These are phyloP conservation scores for Ophiorrhiza pumila DNA, from an alignment of 257 asterid genomes.

Conservation along the genomic window DNA sequence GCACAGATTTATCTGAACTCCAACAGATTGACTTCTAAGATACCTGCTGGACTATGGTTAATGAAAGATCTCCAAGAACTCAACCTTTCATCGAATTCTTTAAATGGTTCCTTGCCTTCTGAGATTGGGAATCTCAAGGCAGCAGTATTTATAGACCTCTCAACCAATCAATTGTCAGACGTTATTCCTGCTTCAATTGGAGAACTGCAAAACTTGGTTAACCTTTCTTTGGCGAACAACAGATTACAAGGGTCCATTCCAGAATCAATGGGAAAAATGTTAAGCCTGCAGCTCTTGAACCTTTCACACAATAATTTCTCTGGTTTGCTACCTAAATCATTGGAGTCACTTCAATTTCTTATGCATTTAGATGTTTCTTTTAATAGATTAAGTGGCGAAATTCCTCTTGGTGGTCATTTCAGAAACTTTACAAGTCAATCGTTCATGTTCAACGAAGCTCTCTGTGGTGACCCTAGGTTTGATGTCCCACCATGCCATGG, in stretches of 20 bases:
- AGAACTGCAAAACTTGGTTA: not conserved
- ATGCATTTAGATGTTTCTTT: slow-evolving; percentile 17
- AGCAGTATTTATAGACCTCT: not conserved
- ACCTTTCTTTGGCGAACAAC: slow-evolving; percentile 25
- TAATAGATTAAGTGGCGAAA: slow-evolving; percentile 26
- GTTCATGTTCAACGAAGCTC: slow-evolving; percentile 20
- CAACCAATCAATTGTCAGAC: slow-evolving; percentile 4
- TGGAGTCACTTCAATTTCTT: slow-evolving; percentile 16
- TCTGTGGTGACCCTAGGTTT: slow-evolving; percentile 21
- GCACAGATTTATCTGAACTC: slow-evolving; percentile 2
- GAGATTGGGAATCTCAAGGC: slow-evolving; percentile 4
- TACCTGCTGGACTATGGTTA: slow-evolving; percentile 12
- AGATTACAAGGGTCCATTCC: slow-evolving; percentile 28
- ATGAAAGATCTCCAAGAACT: not conserved
- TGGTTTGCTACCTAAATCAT: slow-evolving; percentile 25
- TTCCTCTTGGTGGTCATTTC: slow-evolving; percentile 29
- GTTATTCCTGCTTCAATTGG: slow-evolving; percentile 24
- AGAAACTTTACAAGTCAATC: slow-evolving; percentile 16
- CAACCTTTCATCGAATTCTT: not conserved
- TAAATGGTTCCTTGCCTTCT: not conserved
- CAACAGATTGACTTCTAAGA: slow-evolving; percentile 23
- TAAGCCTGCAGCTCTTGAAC: slow-evolving; percentile 16
- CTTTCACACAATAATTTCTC: slow-evolving; percentile 26
- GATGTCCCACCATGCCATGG: slow-evolving; percentile 18
- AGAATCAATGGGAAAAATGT: slow-evolving; percentile 12